Evolutionary conservation across 495 filamentous ascomycete species (phyloP).

Genomic region (Aspergillus asperescens): DNA sequence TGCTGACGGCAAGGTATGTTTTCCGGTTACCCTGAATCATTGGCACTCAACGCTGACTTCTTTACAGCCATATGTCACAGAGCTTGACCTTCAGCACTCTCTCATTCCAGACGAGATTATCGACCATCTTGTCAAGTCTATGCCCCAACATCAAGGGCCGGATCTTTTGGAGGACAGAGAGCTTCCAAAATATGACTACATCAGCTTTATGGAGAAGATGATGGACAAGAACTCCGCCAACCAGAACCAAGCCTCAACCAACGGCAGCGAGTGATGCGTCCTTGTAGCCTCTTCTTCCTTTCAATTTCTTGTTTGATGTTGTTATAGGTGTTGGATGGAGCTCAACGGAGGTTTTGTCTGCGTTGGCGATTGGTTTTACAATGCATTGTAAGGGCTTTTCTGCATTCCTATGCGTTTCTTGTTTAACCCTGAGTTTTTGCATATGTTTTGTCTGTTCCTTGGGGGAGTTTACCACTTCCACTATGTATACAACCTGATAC

Average conservation of each 20-base stretch:
- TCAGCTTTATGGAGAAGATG: constrained; percentile 85
- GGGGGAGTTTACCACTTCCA: background rate
- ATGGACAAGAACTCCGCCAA: constrained; percentile 32
- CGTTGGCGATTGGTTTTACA: constrained; percentile 21
- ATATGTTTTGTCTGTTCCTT: constrained; percentile 2
- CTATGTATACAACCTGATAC: constrained; percentile 9
- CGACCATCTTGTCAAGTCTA: constrained; percentile 79
- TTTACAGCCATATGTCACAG: constrained; percentile 81
- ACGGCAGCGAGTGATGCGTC: constrained; percentile 27
- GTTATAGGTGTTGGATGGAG: constrained; percentile 26
- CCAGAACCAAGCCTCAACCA: constrained; percentile 13
- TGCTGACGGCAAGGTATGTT: constrained; percentile 82
- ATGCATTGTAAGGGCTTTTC: constrained; percentile 31
- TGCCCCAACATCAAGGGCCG: constrained; percentile 74
- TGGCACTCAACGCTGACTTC: constrained; percentile 11
- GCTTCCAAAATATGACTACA: constrained; percentile 80
- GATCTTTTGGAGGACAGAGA: constrained; percentile 74
- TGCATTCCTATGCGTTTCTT: constrained; percentile 15
- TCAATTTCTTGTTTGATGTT: constrained; percentile 17
- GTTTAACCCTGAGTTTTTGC: constrained; percentile 12
- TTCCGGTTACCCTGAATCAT: background rate
- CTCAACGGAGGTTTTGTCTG: constrained; percentile 18
- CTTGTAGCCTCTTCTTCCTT: constrained; percentile 17
- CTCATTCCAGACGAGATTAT: constrained; percentile 94
- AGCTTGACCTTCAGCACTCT: constrained; percentile 90